These are phyloP conservation scores for Dactylonectria estremocensis DNA, from an alignment of 2,329 filamentous ascomycete species.

Conservation along the genomic window DNA sequence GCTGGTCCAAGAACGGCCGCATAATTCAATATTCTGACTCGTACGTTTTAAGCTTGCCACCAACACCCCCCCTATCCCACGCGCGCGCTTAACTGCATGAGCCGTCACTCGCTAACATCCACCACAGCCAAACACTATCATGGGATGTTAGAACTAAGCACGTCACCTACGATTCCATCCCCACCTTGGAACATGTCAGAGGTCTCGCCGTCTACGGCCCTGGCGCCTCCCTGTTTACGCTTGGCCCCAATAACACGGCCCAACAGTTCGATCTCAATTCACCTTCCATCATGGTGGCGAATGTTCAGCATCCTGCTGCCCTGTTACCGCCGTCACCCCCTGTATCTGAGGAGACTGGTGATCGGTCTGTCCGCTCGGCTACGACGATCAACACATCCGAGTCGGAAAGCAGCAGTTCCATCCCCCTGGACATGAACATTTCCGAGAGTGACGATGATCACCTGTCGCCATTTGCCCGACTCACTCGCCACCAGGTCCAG, in stretches of 20 bases:
- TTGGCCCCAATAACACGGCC: constrained; percentile 89
- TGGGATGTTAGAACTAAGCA: constrained; percentile 99
- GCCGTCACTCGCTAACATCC: constrained; percentile 52
- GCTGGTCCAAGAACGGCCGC: constrained; percentile 97
- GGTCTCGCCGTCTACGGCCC: constrained; percentile 92
- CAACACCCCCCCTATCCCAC: constrained; percentile 51
- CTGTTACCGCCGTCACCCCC: constrained; percentile 86
- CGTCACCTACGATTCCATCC: constrained; percentile 90
- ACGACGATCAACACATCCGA: constrained; percentile 67
- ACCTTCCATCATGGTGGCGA: constrained; percentile 83
- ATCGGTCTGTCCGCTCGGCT: constrained; percentile 63
- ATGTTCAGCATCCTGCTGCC: constrained; percentile 88
- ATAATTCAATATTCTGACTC: constrained; percentile 93
- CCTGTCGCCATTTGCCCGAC: constrained; percentile 81
- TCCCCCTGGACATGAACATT: constrained; percentile 71
- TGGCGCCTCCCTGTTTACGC: constrained; percentile 91
- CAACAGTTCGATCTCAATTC: constrained; percentile 97
- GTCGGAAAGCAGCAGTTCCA: constrained; percentile 67
- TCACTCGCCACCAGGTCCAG: constrained; percentile 78
- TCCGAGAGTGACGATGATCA: constrained; percentile 85
- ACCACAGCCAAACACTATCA: constrained; percentile 83
- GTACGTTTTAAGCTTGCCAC: constrained; percentile 69
- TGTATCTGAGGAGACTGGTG: constrained; percentile 81
- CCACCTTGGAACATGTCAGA: constrained; percentile 84
- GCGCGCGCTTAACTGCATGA: constrained; percentile 63